Percentiles rank a stretch among this genome's conserved stretches.
Conservation (phyloP, 345 rosid species). For the Iberis pinnata region DNA sequence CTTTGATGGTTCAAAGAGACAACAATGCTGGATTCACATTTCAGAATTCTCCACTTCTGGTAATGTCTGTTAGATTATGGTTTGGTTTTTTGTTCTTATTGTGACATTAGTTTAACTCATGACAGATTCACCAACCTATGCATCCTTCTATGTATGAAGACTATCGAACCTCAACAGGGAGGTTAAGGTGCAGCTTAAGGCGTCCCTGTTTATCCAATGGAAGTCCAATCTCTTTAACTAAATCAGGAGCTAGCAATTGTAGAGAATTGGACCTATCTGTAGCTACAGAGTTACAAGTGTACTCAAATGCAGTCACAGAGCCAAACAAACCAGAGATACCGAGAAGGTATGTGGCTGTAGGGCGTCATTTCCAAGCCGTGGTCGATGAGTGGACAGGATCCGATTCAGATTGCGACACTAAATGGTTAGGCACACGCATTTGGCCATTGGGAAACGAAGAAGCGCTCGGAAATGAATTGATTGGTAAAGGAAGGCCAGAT, state of each 20-base stretch:
- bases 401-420: constrained; percentile 42
- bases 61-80: constrained; percentile 7
- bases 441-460: constrained; percentile 44
- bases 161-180: constrained; percentile 26
- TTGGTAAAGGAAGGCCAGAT: constrained; percentile 56
- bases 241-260: constrained; percentile 9
- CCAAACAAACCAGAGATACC: constrained; percentile 14
- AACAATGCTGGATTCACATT: constrained; percentile 12
- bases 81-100: constrained; percentile 1
- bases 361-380: constrained; percentile 58
- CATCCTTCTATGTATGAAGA: constrained; percentile 55
- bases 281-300: constrained; percentile 12
- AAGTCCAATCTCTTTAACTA: constrained; percentile 25
- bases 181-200: constrained; percentile 33
- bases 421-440: constrained; percentile 56
- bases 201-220: constrained; percentile 22
- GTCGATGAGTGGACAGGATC: constrained; percentile 60
- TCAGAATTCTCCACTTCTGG: constrained; percentile 24
- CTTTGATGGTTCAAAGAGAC: constrained; percentile 33
- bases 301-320: constrained; percentile 7
- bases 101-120: constrained; percentile 10
- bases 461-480: background rate
- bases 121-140: constrained; percentile 49
- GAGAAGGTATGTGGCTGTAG: constrained; percentile 31
- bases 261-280: constrained; percentile 8